These are phyloP conservation scores for Aspergillus sp. DNA, from an alignment of 2,329 filamentous ascomycete genomes.

Conservation along the genomic window DNA sequence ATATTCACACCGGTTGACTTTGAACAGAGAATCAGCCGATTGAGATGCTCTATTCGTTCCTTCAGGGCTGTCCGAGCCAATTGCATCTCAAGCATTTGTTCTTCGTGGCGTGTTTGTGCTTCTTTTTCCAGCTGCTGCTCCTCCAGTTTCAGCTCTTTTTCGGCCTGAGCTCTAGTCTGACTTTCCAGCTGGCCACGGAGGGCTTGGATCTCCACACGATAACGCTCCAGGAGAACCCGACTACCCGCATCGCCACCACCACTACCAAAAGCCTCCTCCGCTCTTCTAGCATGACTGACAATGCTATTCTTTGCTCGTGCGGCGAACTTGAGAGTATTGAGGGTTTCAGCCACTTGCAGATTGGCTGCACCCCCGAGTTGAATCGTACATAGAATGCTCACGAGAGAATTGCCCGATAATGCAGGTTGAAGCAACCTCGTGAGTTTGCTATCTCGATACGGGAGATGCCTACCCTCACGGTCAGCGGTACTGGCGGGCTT, in stretches of 20 bases:
- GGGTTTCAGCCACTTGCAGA: constrained; percentile 79
- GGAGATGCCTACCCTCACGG: constrained; percentile 87
- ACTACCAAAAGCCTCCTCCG: constrained; percentile 79
- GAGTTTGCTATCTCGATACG: constrained; percentile 96
- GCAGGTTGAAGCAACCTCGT: constrained; percentile 90
- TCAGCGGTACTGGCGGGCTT: constrained; percentile 71
- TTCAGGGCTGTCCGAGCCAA: constrained; percentile 92
- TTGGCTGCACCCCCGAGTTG: constrained; percentile 75
- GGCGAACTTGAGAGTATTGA: constrained; percentile 96
- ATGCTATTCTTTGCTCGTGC: constrained; percentile 97
- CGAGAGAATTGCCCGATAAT: constrained; percentile 86
- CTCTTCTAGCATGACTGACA: constrained; percentile 92
- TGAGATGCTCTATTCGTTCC: constrained; percentile 95
- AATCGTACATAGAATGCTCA: constrained; percentile 97
- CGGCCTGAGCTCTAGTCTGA: constrained; percentile 69
- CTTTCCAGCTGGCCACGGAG: constrained; percentile 76
- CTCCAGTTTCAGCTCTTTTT: constrained; percentile 62
- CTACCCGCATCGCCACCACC: constrained; percentile 80
- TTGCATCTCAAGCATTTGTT: constrained; percentile 99
- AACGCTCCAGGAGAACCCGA: constrained; percentile 84
- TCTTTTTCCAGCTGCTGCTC: constrained; percentile 78
- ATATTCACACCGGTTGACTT: constrained; percentile 92
- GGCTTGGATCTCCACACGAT: constrained; percentile 87
- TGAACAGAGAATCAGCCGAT: constrained; percentile 89
- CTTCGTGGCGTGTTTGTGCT: constrained; percentile 82